Evolutionary conservation across 805 yeast species (phyloP), one percentile per base, ranked within the genome.

Genomic region (Barnettozyma sp.): DNA sequence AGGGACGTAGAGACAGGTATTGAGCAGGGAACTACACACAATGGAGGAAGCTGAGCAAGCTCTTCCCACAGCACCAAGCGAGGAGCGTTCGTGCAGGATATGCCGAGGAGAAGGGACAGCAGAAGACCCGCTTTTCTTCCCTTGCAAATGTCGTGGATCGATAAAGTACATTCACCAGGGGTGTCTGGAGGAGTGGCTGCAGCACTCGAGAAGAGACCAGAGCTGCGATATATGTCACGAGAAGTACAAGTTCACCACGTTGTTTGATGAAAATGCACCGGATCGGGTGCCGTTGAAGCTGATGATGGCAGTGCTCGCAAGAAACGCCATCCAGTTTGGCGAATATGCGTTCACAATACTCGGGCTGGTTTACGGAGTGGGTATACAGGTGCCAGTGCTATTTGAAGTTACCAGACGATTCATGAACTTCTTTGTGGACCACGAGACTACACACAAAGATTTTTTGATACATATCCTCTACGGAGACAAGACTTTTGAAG

Each of bases 121-220:
- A 0, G 76, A 71, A 1, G 85, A 83, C 44, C 96, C 96, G 4
- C 64, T 92, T 30, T 80, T 73, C 44, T 88, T 83, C 57, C 98
- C 98, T 4, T 92, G 99, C 60, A 79, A 75, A 51, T 92, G 98
- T 60, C 70, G 86, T 35, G 99, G 99, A 2, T 82, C 95, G 11
- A 94, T 92, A 56, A 82, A 81, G 55, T 88, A 78, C 51, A 84
- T 92, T 36, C 99, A 92, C 57, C 94, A 90, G 57, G 94, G 82
- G 38, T 92, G 99, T 58, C 60, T 90, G 30, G 63, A 77, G 49
- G 92, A 85, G 51, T 90, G 98, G 98, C 70, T 92, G 26, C 66
- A 70, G 34, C 87, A 47, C 36, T 48, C 52, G 17, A 62, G 62
- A 20, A 75, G 78, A 40, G 69, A 70, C 22, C 67, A 78, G 10